These are phyloP conservation scores for Dendrobium chrysotoxum DNA, from an alignment of 106 monocot species.

Conservation along the genomic window DNA sequence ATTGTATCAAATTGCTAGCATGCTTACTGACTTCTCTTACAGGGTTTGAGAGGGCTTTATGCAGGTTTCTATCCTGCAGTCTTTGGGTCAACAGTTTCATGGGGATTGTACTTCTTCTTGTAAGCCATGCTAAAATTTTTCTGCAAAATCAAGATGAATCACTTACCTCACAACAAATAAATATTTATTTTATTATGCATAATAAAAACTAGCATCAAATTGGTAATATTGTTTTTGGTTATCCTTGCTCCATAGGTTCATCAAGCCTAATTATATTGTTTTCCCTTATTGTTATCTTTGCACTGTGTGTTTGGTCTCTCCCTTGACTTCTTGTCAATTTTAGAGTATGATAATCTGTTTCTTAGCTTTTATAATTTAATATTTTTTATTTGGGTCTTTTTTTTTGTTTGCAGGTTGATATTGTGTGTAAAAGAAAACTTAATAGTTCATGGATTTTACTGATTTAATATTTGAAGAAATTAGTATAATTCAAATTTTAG, in stretches of 20 bases:
- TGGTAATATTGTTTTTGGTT: not conserved
- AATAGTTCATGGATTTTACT: not conserved
- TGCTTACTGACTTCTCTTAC: constrained; percentile 12
- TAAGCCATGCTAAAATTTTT: constrained; percentile 27
- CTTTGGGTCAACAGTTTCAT: constrained; percentile 86
- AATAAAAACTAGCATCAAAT: not conserved
- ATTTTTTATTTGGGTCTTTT: not conserved
- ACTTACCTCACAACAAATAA: not conserved
- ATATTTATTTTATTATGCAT: not conserved
- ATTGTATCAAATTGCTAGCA: constrained; percentile 4
- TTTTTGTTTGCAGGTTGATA: not conserved
- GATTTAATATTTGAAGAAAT: no score
- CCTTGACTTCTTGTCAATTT: not conserved
- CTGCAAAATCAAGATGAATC: not conserved
- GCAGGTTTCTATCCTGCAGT: constrained; percentile 93
- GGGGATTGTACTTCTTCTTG: constrained; percentile 98
- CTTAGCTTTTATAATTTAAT: not conserved
- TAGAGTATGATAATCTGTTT: not conserved
- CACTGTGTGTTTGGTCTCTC: not conserved
- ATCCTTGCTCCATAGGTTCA: not conserved
- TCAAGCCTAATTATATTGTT: constrained; percentile 2
- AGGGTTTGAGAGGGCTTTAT: constrained; percentile 93
- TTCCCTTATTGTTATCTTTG: not conserved
- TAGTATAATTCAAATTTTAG: no score
- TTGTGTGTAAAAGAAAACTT: not conserved